Percentiles rank a stretch among this genome's conserved stretches.
Evolutionary conservation across 1,139 yeast species (phyloP).

Genomic region (Candida albicans): DNA sequence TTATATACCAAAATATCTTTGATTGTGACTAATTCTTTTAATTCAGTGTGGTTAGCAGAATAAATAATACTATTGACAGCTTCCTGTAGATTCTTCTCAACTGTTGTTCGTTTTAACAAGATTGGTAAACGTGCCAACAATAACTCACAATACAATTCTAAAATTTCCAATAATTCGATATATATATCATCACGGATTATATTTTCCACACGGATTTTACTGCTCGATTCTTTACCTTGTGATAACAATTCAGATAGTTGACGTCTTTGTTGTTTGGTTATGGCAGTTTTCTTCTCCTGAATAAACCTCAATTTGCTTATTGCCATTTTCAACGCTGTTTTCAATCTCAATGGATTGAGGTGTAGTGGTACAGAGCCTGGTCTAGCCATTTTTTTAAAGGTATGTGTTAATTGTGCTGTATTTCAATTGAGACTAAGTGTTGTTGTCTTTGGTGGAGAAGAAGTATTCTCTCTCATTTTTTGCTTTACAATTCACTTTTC

Average conservation of each 20-base stretch:
- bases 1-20: conserved; percentile 62
- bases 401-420: not conserved
- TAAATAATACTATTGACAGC: conserved; percentile 72
- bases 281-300: conserved; percentile 79
- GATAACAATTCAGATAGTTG: conserved; percentile 70
- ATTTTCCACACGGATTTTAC: conserved; percentile 81
- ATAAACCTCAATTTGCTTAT: conserved; percentile 75
- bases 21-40: conserved; percentile 65
- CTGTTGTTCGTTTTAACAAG: conserved; percentile 44
- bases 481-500: no score
- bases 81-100: conserved; percentile 69
- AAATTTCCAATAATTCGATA: conserved; percentile 74
- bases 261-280: conserved; percentile 79
- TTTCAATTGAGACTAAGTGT: not conserved
- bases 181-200: conserved; percentile 83
- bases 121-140: conserved; percentile 72
- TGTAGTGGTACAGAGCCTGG: conserved; percentile 29
- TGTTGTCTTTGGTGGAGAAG: not conserved
- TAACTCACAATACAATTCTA: conserved; percentile 84
- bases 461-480: no score
- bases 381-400: conserved; percentile 4
- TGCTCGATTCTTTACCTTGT: conserved; percentile 78
- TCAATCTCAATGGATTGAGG: conserved; percentile 49
- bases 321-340: conserved; percentile 77
- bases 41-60: conserved; percentile 71